Evolutionary conservation across 1,284 basidiomycete genomes (phyloP), one percentile per base, ranked within the genome.

Genomic region (Ustanciosporium gigantosporum): DNA sequence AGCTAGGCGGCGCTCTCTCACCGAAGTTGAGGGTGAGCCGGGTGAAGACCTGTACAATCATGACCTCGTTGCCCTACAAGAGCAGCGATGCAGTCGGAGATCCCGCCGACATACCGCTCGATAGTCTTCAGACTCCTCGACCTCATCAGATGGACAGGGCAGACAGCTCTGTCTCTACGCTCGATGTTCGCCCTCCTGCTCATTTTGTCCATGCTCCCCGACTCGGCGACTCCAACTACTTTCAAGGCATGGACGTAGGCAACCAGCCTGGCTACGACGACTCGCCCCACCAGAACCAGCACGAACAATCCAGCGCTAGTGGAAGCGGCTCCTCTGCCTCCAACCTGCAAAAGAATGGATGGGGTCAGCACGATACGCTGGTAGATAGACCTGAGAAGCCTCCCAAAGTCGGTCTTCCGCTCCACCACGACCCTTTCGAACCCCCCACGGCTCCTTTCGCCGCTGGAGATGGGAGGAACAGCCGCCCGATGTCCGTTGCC

Each of bases 31-130:
- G n/a, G n/a, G n/a, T n/a, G n/a, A n/a, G n/a, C n/a, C n/a, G n/a
- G n/a, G n/a, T n/a, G n/a, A n/a, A n/a, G n/a, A n/a, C n/a, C n/a
- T n/a, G n/a, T n/a, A n/a, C n/a, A n/a, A 29, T 29, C 27, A 39
- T 66, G 74, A 36, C 51, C 61, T 65, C 61, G 37, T 62, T 68
- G 9, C 61, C 66, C 3, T 66, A 66, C 48, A 55, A 52, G 34
- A 20, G 42, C 2, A 39, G 43, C 7, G 55, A 62, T 15, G 44
- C 53, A 3, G n/a, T n/a, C n/a, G 52, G 36, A 20, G 67, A 70
- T 23, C 43, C 66, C 5, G 50, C 59, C 16, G 47, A 56, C 17
- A 70, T 70, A 25, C 67, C 65, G 15, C 29, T 70, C n/a, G 40
- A 37, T 38, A 36, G 41, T 36, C 42, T 70, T 14, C 39, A 46